Conservation (phyloP, 208 protist species). For the Zelonia costaricensis region DNA sequence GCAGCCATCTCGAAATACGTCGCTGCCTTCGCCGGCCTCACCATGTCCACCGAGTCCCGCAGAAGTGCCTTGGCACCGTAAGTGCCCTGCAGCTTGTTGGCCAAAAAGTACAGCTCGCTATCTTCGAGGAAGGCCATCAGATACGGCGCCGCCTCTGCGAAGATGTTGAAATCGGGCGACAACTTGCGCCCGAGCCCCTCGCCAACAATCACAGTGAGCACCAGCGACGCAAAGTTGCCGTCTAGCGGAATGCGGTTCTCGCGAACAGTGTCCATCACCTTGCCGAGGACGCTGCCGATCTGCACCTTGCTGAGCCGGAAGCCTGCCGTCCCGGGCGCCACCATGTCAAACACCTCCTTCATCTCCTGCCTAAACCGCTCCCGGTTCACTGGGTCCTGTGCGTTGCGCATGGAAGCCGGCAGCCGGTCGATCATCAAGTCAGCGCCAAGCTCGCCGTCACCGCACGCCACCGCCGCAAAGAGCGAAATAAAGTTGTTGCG, state of each 20-base stretch:
- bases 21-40: slow-evolving; percentile 38
- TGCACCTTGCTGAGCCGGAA: slow-evolving; percentile 84
- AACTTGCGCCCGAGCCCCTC: slow-evolving; percentile 91
- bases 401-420: slow-evolving; percentile 28
- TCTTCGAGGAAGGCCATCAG: slow-evolving; percentile 75
- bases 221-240: slow-evolving; percentile 90
- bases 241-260: slow-evolving; percentile 90
- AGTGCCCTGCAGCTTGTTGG: slow-evolving; percentile 62
- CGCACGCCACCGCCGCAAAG: slow-evolving; percentile 87
- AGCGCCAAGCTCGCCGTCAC: slow-evolving; percentile 85
- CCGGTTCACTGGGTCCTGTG: slow-evolving; percentile 32
- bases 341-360: slow-evolving; percentile 79
- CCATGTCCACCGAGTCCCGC: slow-evolving; percentile 59
- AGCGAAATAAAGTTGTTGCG: slow-evolving; percentile 93
- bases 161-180: slow-evolving; percentile 91
- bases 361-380: slow-evolving; percentile 71
- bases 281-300: slow-evolving; percentile 75
- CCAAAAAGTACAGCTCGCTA: slow-evolving; percentile 68
- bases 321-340: slow-evolving; percentile 64
- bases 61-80: slow-evolving; percentile 66
- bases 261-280: slow-evolving; percentile 78
- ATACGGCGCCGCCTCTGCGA: slow-evolving; percentile 83
- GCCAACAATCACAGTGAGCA: slow-evolving; percentile 89
- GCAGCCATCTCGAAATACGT: slow-evolving; percentile 56
- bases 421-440: slow-evolving; percentile 92